A percentile compares a stretch with the other conserved stretches of the same genome.
These are phyloP conservation scores for Aurantiochytrium sp. DNA, from an alignment of 108 stramenopile genomes.

Conservation along the genomic window DNA sequence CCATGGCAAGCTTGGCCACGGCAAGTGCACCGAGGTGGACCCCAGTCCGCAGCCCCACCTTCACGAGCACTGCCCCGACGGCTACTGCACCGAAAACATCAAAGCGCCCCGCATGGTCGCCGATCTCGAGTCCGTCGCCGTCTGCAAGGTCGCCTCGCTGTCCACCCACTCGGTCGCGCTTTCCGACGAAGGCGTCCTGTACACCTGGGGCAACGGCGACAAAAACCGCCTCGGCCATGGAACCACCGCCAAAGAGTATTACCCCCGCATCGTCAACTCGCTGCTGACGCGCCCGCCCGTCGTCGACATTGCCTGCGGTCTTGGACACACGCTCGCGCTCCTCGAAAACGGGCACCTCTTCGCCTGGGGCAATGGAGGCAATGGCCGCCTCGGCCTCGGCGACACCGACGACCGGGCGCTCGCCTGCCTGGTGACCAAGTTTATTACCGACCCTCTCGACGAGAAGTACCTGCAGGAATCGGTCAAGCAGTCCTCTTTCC, in stretches of 20 bases:
- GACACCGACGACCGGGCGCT: slow-evolving; percentile 31
- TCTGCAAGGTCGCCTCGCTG: not conserved
- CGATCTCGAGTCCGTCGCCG: not conserved
- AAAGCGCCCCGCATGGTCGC: not conserved
- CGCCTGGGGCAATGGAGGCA: slow-evolving; percentile 49
- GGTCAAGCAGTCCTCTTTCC: not conserved
- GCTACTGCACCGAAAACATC: slow-evolving; percentile 22
- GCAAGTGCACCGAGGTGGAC: slow-evolving; percentile 1
- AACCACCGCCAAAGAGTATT: not conserved
- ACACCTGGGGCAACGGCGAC: slow-evolving; percentile 54
- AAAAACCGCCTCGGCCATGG: slow-evolving; percentile 53
- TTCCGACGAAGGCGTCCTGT: slow-evolving; percentile 42
- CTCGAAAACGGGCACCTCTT: slow-evolving; percentile 46
- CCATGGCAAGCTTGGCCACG: slow-evolving; percentile 15
- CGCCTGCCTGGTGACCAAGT: slow-evolving; percentile 7
- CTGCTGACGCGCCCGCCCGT: not conserved
- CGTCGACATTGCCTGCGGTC: slow-evolving; percentile 50
- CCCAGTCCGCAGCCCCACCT: slow-evolving; percentile 16
- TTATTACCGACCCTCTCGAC: not conserved
- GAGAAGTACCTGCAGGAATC: not conserved
- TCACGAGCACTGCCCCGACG: slow-evolving; percentile 4
- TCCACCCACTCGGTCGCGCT: slow-evolving; percentile 46
- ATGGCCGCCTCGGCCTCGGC: slow-evolving; percentile 28
- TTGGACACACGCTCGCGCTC: slow-evolving; percentile 51
- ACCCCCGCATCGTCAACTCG: slow-evolving; percentile 10